Evolutionary conservation across 345 rosid species (phyloP).

Genomic region (Salix purpurea): DNA sequence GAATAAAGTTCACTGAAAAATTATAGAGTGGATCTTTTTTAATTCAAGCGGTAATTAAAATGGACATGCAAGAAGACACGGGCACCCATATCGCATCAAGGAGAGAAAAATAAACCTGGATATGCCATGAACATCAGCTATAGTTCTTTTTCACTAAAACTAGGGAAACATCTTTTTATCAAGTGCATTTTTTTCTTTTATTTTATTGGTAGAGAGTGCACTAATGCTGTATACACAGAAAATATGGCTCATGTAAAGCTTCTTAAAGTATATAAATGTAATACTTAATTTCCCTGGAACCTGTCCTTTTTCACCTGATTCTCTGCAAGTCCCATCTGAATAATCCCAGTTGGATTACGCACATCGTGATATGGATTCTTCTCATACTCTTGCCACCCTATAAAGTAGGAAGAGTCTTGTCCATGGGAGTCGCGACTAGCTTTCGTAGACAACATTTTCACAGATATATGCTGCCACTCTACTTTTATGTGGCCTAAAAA

Average conservation of each 20-base stretch:
- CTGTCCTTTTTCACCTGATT: constrained; percentile 26
- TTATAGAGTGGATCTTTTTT: neutral
- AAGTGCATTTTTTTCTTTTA: too few relatives aligned
- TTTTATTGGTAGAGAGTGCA: too few relatives aligned
- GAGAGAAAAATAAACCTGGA: neutral
- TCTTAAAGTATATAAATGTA: too few relatives aligned
- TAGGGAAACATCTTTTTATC: neutral
- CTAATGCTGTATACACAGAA: too few relatives aligned
- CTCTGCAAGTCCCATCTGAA: constrained; percentile 42
- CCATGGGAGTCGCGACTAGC: constrained; percentile 13
- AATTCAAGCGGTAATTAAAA: too few relatives aligned
- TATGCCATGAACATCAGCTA: neutral
- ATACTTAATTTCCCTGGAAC: too few relatives aligned
- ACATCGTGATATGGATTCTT: constrained; percentile 24
- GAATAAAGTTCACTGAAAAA: neutral
- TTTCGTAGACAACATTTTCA: constrained; percentile 17
- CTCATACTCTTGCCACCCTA: constrained; percentile 35
- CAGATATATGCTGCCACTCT: too few relatives aligned
- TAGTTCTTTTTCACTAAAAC: neutral
- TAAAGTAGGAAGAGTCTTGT: constrained; percentile 28
- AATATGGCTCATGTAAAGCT: too few relatives aligned
- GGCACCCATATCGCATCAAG: too few relatives aligned
- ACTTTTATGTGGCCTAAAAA: too few relatives aligned
- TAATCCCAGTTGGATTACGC: constrained; percentile 30
- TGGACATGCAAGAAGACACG: too few relatives aligned